A percentile compares a stretch with the other conserved stretches of the same genome.
Conservation (phyloP, 371 early-diverging fungal species). For the Mortierella sp. region DNA sequence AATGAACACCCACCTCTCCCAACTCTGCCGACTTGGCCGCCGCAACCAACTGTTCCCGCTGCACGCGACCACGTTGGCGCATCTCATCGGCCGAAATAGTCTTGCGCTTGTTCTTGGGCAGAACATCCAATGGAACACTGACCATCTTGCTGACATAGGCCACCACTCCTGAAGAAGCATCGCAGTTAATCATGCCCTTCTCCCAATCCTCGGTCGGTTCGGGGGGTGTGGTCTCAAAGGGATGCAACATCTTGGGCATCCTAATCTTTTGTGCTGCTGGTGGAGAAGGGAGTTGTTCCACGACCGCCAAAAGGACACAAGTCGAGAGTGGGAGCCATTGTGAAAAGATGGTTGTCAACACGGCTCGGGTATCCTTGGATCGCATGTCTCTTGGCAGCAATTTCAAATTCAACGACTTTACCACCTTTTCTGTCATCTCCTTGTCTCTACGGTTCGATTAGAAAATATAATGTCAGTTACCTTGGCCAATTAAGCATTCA, state of each 20-base stretch:
- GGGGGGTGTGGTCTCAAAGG: constrained; percentile 62
- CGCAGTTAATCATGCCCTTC: constrained; percentile 74
- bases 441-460: constrained; percentile 67
- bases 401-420: constrained; percentile 88
- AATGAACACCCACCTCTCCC: constrained; percentile 61
- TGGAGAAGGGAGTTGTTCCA: constrained; percentile 94
- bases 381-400: constrained; percentile 90
- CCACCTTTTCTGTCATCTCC: constrained; percentile 94
- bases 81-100: constrained; percentile 92
- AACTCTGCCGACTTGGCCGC: constrained; percentile 55
- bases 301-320: constrained; percentile 81
- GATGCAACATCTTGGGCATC: constrained; percentile 85
- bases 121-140: constrained; percentile 78
- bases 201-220: constrained; percentile 71
- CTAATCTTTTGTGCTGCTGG: constrained; percentile 84
- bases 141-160: constrained; percentile 97
- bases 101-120: constrained; percentile 83
- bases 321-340: constrained; percentile 90
- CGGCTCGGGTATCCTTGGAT: constrained; percentile 85
- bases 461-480: background rate
- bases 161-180: constrained; percentile 68
- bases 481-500: background rate
- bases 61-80: constrained; percentile 81
- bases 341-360: constrained; percentile 85
- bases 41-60: constrained; percentile 58